A percentile compares a stretch with the other conserved stretches of the same genome.
These are phyloP conservation scores for Carex sylvatica DNA, from an alignment of 202 grass and related monocot genomes.

Conservation along the genomic window DNA sequence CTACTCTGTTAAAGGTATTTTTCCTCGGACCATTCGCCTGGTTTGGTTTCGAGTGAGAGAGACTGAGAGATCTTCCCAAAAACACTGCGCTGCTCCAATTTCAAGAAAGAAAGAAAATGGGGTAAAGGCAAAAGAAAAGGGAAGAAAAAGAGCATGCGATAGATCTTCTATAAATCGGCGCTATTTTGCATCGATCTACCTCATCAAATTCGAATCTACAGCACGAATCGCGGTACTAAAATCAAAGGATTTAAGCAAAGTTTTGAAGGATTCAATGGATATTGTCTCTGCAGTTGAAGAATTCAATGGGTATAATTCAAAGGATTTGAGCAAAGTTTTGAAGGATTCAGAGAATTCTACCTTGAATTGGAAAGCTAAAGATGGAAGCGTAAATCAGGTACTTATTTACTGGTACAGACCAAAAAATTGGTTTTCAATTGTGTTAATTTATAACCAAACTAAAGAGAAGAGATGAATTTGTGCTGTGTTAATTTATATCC, in stretches of 20 bases:
- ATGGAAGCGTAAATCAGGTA: constrained; percentile 56
- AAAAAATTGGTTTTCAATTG: background rate
- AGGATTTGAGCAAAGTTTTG: constrained; percentile 62
- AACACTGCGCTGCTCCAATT: no score
- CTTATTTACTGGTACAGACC: background rate
- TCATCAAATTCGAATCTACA: background rate
- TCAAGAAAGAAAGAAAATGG: no score
- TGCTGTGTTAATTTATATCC: background rate
- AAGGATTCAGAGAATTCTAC: constrained; percentile 78
- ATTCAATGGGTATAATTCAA: constrained; percentile 54
- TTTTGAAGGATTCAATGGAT: constrained; percentile 19
- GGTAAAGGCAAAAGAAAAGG: no score
- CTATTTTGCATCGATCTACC: no score
- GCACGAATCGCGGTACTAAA: background rate
- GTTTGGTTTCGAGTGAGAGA: no score
- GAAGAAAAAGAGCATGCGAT: background rate
- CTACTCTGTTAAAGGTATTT: no score
- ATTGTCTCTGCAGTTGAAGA: constrained; percentile 62
- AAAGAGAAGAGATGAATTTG: background rate
- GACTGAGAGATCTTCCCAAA: no score
- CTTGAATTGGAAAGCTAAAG: constrained; percentile 52
- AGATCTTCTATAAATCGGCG: background rate
- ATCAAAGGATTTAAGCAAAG: background rate
- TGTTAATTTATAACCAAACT: background rate
- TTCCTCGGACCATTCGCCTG: no score